Evolutionary conservation across 345 rosid genomes (phyloP).

Genomic region (Syzygium aqueum): DNA sequence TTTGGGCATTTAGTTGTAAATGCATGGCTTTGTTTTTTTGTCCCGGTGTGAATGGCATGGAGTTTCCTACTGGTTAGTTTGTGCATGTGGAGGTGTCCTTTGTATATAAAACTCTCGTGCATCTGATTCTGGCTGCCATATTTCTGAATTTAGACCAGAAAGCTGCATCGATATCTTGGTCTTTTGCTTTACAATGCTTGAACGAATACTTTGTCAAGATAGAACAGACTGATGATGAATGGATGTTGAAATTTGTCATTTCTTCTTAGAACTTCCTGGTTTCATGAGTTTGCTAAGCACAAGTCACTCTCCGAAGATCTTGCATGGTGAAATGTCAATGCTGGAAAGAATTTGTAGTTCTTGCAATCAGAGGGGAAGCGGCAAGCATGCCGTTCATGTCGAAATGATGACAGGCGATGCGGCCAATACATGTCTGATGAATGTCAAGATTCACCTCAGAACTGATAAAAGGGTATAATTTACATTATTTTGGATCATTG

Average conservation of each 20-base stretch:
- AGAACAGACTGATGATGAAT: not conserved
- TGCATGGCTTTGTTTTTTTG: not conserved
- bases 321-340: not conserved
- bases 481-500: not conserved
- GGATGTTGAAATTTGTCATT: not conserved
- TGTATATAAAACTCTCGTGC: not conserved
- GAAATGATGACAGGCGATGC: not conserved
- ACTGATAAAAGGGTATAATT: not conserved
- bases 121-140: not conserved
- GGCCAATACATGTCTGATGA: not conserved
- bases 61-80: not conserved
- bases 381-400: not conserved
- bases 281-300: not conserved
- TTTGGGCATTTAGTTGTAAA: not conserved
- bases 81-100: not conserved
- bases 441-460: not conserved
- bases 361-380: rapidly evolving
- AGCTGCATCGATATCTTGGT: not conserved
- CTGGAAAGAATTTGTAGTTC: not conserved
- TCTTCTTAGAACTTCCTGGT: not conserved
- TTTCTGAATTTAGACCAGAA: not conserved
- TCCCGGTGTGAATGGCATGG: not conserved
- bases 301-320: not conserved
- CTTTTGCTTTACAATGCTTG: not conserved
- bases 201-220: not conserved